Base-by-base conservation (phyloP, 352 stramenopile genomes). In the Phytophthora idaei region DNA sequence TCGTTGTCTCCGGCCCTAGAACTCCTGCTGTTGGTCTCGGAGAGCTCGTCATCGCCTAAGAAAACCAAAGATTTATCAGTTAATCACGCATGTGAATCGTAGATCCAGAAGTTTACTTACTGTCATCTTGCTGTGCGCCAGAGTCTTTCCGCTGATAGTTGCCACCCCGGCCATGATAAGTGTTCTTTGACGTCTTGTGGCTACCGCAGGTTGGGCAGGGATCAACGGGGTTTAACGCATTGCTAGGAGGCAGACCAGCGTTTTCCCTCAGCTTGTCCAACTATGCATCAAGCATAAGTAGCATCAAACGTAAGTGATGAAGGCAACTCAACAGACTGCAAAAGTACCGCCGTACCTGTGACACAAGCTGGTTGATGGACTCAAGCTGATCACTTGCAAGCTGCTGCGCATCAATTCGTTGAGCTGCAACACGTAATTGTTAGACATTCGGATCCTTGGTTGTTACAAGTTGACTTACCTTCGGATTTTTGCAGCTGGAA, bases 331-430 rank as follows among this genome's bases (percentile, higher is more conserved):
- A 37, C 32, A 9, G 47, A 2, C 48, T 8, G 17, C 42, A 50
- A 63, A 8, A 12, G 32, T 37, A 21, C 15, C 8, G 46, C 8
- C 58, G 6, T 66, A 90, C 80, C 81, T 91, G 83, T 29, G 74
- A 77, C 29, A 94, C 86, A 34, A 94, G 81, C 49, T 92, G 80
- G 58, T 94, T 92, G 55, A 94, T 94, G 7, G 83, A 92, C 64
- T 92, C 86, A 15, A 93, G 70, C 47, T 94, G 86, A 37, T 93
- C 86, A 32, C 75, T 88, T 25, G 85, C 86, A 66, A 92, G 74
- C 37, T 90, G 69, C 46, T 94, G 86, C 8, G 86, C 86, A 51
- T 92, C 86, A 49, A 85, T 44, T 58, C 92, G 92, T 46, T 93
- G 80, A 27, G 75, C 83, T 93, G 48, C n/a, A 66, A 45, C 14